Evolutionary conservation across 2,329 filamentous ascomycete genomes (phyloP), one percentile per base, ranked within the genome.

Genomic region (Scedosporium apiospermum): DNA sequence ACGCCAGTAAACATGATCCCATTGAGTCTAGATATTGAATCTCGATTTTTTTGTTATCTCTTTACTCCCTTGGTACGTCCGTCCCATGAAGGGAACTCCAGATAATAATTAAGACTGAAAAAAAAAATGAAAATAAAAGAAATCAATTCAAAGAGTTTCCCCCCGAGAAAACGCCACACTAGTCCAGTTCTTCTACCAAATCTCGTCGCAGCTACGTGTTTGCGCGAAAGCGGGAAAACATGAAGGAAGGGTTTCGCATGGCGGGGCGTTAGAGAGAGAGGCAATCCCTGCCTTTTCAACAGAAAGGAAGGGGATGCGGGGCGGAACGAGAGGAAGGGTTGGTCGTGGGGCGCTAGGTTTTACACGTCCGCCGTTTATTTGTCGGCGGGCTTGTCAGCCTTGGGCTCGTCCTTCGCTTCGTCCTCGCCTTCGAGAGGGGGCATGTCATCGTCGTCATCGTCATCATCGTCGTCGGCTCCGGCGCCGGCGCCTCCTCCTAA

Each of bases 391-490:
- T 64, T 64, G 41, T 61, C 64, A 62, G 42, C 60, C 63, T 63
- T 63, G 46, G 63, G 68, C 67, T 72, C 74, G 60, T 71, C 75
- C 68, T 77, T 76, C 63, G 78, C 71, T 55, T 79, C 79, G 46
- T 81, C 82, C 64, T 86, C 85, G 30, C 82, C 87, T 74, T 90
- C 88, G 59, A 96, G 85, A 68, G 85, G 85, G 63, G 92, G 91
- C 87, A 96, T 92, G 3, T 91, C 89, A 61, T 91, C 88, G 44
- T 87, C 84, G 1, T 87, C 85, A 3, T 83, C 83, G 2, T 81
- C 79, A 23, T 81, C 80, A 5, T 77, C 77, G 0, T 75, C 76
- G 2, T 81, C 65, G 30, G 49, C 63, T 38, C 66, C 66, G 4
- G 55, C 78, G 57, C 74, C 77, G 66, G 76, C 77, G 66, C 73